Conservation (phyloP, 306 rosid species). For the Medicago truncatula region MtrunA17r5.0-ANR NC_053043.1:33360001-33360500, state of each 20-base stretch:
- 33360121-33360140: conserved; percentile 93
- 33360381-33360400: no score
- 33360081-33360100: conserved; percentile 89
- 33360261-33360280: not conserved
- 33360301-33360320: no score
- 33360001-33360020: conserved; percentile 63
- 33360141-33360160: conserved; percentile 90
- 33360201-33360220: not conserved
- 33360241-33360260: not conserved
- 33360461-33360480: no score
- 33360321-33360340: no score
- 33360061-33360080: conserved; percentile 69
- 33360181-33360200: conserved; percentile 23
- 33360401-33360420: no score
- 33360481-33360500: no score
- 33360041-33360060: conserved; percentile 77
- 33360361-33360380: no score
- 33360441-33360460: no score
- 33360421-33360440: no score
- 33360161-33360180: conserved; percentile 91
- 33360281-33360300: no score
- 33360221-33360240: no score
- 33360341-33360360: no score
- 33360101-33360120: conserved; percentile 64
- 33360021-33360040: conserved; percentile 85